Evolutionary conservation across 768 basidiomycete species (phyloP), one percentile per base, ranked within the genome.

Genomic region (Russula ochroleuca): DNA sequence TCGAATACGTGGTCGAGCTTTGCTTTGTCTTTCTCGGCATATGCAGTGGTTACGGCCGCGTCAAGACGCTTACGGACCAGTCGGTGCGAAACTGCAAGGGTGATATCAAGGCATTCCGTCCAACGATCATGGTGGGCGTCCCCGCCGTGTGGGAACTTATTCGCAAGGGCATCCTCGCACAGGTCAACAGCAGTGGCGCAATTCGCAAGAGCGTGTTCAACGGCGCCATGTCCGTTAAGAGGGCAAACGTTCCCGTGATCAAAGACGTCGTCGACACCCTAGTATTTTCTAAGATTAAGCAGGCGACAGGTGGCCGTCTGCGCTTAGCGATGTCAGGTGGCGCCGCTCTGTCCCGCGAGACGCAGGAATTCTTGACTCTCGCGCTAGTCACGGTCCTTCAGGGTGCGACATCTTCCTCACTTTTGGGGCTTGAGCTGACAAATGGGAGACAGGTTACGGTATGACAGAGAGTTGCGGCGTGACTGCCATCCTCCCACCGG

Each of bases 131-230:
- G 83, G 84, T 92, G 57, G 96, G 94, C 57, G 96, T 98, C 2
- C 96, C 96, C 1, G 92, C 94, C 2, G 90, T 98, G 0, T 99
- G 94, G 94, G 96, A 99, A 76, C 87, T 85, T 59, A 98, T 98
- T 68, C 86, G 95, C 63, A 99, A 99, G 78, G 94, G 94, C 37
- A 95, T 99, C 72, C 70, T 94, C 11, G 73, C 80, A 64, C 93
- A 94, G 75, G 86, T 98, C 58, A 83, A 92, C 62, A 71, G 82
- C 3, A 76, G 85, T 2, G 87, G 92, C 10, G 47, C 75, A 0
- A 17, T 93, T 69, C 90, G 83, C 79, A 88, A 86, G 77, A 78
- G 74, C 52, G 72, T 96, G 35, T 99, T 99, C 81, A 82, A 87
- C 68, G 83, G 84, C 45, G 92, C 94, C 2, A 78, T 93, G 70